Evolutionary conservation across 2,329 filamentous ascomycete species (phyloP).

Genomic region (Microascus cirrosus): DNA sequence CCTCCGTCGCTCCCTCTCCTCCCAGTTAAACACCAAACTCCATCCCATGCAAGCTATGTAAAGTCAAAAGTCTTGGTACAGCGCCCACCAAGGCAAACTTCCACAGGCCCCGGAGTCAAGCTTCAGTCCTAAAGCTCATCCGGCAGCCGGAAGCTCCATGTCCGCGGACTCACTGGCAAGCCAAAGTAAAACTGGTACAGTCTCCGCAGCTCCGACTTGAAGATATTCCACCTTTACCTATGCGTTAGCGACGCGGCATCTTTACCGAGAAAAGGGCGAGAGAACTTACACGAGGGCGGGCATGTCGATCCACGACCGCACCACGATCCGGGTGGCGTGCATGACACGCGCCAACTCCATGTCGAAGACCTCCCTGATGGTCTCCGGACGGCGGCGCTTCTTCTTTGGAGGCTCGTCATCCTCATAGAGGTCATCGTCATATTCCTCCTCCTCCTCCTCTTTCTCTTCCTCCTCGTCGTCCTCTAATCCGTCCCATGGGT

Average conservation of each 20-base stretch:
- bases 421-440: background rate
- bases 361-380: slow-evolving; percentile 45
- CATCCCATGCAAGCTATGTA: background rate
- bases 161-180: slow-evolving; percentile 35
- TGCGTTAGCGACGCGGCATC: background rate
- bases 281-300: slow-evolving; percentile 59
- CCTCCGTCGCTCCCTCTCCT: background rate
- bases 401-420: slow-evolving; percentile 17
- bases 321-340: slow-evolving; percentile 52
- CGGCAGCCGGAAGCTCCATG: slow-evolving; percentile 33
- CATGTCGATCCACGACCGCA: slow-evolving; percentile 58
- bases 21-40: background rate
- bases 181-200: slow-evolving; percentile 41
- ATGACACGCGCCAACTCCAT: slow-evolving; percentile 55
- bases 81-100: too few relatives aligned
- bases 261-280: background rate
- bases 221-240: slow-evolving; percentile 25
- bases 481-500: slow-evolving; percentile 11
- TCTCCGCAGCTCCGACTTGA: slow-evolving; percentile 31
- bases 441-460: background rate
- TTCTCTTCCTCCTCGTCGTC: slow-evolving; percentile 7
- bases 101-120: background rate
- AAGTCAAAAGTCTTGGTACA: background rate
- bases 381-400: slow-evolving; percentile 20
- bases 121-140: slow-evolving; percentile 32